Conservation (phyloP, 148 eudicot genomes). For the Bassia scoparia region DNA sequence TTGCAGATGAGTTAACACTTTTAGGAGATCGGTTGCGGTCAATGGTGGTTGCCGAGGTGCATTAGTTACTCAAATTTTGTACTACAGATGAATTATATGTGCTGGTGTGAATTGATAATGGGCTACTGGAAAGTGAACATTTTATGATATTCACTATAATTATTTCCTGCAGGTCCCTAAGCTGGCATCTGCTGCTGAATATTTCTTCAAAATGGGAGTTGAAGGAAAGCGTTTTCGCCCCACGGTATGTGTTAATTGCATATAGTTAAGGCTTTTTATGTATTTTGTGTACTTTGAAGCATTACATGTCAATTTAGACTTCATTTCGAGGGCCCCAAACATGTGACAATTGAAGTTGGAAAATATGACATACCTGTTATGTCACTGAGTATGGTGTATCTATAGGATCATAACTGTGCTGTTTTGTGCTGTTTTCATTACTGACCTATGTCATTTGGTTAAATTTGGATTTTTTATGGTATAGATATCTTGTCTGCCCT, state of each 20-base stretch:
- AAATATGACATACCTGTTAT: background rate
- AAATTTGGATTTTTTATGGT: background rate
- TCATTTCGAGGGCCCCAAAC: background rate
- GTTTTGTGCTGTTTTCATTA: background rate
- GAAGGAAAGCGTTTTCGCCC: conserved; percentile 96
- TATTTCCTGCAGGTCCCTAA: conserved; percentile 70
- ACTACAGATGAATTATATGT: conserved; percentile 10
- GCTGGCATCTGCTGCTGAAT: conserved; percentile 90
- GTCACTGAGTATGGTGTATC: background rate
- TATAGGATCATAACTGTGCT: background rate
- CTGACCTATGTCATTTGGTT: no score
- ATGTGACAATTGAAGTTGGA: background rate
- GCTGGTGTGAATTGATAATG: background rate
- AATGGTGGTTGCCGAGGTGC: conserved; percentile 89
- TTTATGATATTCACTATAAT: conserved; percentile 19
- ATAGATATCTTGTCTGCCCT: background rate
- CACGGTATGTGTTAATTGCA: conserved; percentile 46
- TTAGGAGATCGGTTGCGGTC: conserved; percentile 69
- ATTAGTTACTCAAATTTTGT: background rate
- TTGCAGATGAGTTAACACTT: conserved; percentile 72
- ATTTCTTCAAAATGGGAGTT: conserved; percentile 87
- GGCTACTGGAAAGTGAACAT: background rate
- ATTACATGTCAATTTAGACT: background rate
- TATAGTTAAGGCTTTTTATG: background rate
- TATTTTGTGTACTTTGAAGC: background rate